Evolutionary conservation across 257 asterid genomes (phyloP), one percentile per base, ranked within the genome.

Genomic region (Solanum dulcamara): DNA sequence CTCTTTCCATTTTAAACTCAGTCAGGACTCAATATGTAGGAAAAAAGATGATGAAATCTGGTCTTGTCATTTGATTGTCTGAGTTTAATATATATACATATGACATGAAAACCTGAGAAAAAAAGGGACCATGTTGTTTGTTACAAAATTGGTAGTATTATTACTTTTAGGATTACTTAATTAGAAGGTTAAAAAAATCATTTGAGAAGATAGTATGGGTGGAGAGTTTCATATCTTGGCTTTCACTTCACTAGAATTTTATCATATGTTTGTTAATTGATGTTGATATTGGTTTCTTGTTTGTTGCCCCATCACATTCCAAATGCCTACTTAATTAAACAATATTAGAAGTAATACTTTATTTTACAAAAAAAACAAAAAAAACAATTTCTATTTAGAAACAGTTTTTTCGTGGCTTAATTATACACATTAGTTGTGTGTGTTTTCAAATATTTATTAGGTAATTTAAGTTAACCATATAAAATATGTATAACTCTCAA

Each of bases 171-270:
- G 48, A 81, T 37, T 12, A 81, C 85, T 75, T 81, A 46, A 87
- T 86, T 55, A 83, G 85, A 68, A 85, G 67, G 67, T 84, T 85
- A 85, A 85, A 68, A 37, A 30, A 17, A 81, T 51, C 24, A 35
- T 40, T 13, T 24, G 64, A 30, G n/a, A 40, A 30, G 5, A 81
- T 81, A 59, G 12, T 42, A 40, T 11, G 37, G 26, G 17, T 28
- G 48, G 80, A 53, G 93, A 85, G 85, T 90, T 89, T 88, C 87
- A 91, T 92, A 89, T 90, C 98, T 95, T 95, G 62, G 98, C 98
- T 94, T 95, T 92, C 92, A 95, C 95, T 95, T 89, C 98, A 95
- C 97, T 92, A 84, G 91, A 35, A 22, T 46, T n/a, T 35, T 60
- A 55, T 82, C 32, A 40, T 37, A 87, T 89, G 74, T 88, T 85